Percentiles rank a stretch among this genome's conserved stretches.
phyloP scores from a whole-genome alignment of 805 yeast species.

The Myxozyma kluyveri region DNA sequence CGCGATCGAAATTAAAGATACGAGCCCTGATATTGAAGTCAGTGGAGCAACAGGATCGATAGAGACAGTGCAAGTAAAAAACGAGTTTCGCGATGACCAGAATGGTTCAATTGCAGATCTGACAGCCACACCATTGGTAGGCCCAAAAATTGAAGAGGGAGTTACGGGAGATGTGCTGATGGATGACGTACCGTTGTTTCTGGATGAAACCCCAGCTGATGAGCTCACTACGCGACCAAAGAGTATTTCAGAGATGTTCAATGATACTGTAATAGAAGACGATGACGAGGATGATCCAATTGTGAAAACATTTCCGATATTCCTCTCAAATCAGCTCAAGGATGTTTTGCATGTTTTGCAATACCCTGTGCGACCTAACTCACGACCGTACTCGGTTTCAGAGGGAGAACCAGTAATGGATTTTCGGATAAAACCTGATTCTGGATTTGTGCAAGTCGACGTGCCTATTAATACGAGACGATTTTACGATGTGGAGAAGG shows the following conservation, averaged over 20 bases:
- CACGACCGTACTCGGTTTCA: conserved; percentile 41
- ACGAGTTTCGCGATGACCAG: too few relatives aligned
- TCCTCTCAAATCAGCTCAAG: conserved; percentile 39
- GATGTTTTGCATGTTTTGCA: conserved; percentile 49
- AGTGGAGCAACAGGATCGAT: too few relatives aligned
- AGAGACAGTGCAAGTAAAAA: too few relatives aligned
- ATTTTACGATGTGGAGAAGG: conserved; percentile 64
- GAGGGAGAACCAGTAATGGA: conserved; percentile 43
- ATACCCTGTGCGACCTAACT: conserved; percentile 57
- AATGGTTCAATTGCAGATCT: too few relatives aligned
- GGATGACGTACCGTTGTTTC: background rate
- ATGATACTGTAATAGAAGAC: background rate
- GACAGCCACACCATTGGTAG: too few relatives aligned
- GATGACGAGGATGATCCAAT: conserved; percentile 54
- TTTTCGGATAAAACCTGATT: conserved; percentile 57
- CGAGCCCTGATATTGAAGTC: too few relatives aligned
- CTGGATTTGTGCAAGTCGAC: conserved; percentile 69
- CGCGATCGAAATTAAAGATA: too few relatives aligned
- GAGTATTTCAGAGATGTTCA: too few relatives aligned
- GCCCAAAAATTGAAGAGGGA: background rate
- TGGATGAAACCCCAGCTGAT: background rate
- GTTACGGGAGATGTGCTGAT: background rate
- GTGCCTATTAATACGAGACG: conserved; percentile 66
- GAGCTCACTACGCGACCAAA: too few relatives aligned
- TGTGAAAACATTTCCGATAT: conserved; percentile 58